Percentiles rank a stretch among this genome's conserved stretches.
Conservation (phyloP, 495 filamentous ascomycete genomes). For the Aspergillus carlsbadensis region DNA sequence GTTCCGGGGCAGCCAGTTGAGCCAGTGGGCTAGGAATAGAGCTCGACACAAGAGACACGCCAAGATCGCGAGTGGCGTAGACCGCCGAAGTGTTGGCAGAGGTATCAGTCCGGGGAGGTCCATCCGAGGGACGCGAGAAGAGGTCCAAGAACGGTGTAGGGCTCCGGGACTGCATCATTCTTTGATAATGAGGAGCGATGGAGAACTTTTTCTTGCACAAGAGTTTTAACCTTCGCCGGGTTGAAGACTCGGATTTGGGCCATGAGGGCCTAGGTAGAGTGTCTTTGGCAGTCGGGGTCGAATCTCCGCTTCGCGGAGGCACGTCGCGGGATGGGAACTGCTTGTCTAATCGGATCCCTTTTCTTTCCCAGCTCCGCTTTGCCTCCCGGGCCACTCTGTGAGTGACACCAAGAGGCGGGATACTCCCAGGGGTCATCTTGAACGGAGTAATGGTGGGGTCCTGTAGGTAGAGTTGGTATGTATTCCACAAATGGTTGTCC, state of each 20-base stretch:
- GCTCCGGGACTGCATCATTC: conserved; percentile 69
- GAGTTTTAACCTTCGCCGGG: conserved; percentile 74
- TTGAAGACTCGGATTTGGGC: conserved; percentile 81
- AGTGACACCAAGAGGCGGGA: conserved; percentile 88
- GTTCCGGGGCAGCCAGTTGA: conserved; percentile 48
- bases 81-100: conserved; percentile 31
- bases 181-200: conserved; percentile 64
- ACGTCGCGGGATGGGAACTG: conserved; percentile 28
- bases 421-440: conserved; percentile 79
- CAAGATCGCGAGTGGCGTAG: conserved; percentile 76
- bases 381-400: conserved; percentile 84
- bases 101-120: conserved; percentile 26
- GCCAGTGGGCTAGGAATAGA: conserved; percentile 73
- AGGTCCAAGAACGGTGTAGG: conserved; percentile 68
- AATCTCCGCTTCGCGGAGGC: conserved; percentile 57
- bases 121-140: conserved; percentile 41
- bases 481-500: conserved; percentile 92
- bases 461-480: conserved; percentile 81
- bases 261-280: conserved; percentile 50
- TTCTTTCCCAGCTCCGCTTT: conserved; percentile 72
- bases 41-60: conserved; percentile 78
- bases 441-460: conserved; percentile 94
- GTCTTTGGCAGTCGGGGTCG: conserved; percentile 53
- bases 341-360: conserved; percentile 21
- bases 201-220: conserved; percentile 76